Evolutionary conservation across 2,329 filamentous ascomycete species (phyloP), one percentile per base, ranked within the genome.

Genomic region (Sclerotinia nivalis): DNA sequence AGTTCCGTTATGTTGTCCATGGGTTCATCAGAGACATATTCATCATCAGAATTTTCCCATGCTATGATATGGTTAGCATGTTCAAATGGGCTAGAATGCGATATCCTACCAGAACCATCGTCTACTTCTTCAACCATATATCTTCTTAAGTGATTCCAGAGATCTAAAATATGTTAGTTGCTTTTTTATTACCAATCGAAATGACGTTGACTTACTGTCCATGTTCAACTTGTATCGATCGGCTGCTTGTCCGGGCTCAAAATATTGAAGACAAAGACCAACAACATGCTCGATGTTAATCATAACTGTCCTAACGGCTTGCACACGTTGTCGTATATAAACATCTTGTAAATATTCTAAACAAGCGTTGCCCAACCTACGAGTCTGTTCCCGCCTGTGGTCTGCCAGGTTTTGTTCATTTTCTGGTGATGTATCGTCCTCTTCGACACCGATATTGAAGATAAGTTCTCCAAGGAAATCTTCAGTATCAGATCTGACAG

Each of bases 21-120:
- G 69, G 82, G 83, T 45, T 87, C 86, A 9, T 86, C 88, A 61
- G 86, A 87, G 59, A 78, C 84, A 74, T 78, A 77, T 34, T 76
- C 77, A 5, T 71, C 77, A 54, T 79, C 77, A 22, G 78, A 78
- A 25, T 72, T 75, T n/a, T 76, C 76, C 78, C 78, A 79, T 56
- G 78, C 77, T 79, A 59, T 64, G 22, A 25, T 12, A 43, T n/a
- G 13, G 20, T 72, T 60, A 72, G 62, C 34, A 28, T 59, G 4
- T 34, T 22, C 18, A n/a, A 28, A n/a, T 28, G 9, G 34, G n/a
- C 37, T 7, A 49, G 34, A 2, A 10, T 7, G 34, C 18, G 58
- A 6, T 47, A n/a, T 72, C 74, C 66, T 78, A 81, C 80, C 80
- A 69, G 80, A 81, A 55, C 74, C 77, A 66, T 80, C 79, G 59